Evolutionary conservation across 2,329 filamentous ascomycete genomes (phyloP).

Genomic region (Colletotrichum eremochloae): DNA sequence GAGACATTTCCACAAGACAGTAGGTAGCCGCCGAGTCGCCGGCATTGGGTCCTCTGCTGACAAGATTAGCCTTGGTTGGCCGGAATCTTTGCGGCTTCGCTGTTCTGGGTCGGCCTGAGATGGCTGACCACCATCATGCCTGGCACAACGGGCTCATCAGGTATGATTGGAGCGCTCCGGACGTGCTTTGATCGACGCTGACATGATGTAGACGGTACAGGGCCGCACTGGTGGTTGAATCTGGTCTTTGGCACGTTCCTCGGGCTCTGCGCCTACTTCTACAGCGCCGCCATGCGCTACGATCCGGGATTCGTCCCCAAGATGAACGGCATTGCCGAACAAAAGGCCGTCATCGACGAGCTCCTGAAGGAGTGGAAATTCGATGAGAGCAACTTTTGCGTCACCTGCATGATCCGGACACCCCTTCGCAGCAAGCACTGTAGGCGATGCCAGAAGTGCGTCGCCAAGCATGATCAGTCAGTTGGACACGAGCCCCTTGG

Average conservation of each 20-base stretch:
- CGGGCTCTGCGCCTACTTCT: conserved; percentile 84
- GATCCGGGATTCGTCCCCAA: conserved; percentile 97
- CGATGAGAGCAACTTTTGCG: conserved; percentile 94
- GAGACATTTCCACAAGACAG: conserved; percentile 90
- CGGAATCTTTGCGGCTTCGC: conserved; percentile 89
- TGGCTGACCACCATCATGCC: conserved; percentile 82
- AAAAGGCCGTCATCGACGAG: conserved; percentile 90
- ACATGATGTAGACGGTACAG: conserved; percentile 70
- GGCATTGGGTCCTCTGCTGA: conserved; percentile 42
- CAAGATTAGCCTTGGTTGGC: conserved; percentile 84
- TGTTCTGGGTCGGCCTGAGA: conserved; percentile 83
- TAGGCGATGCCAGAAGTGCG: conserved; percentile 88
- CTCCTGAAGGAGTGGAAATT: conserved; percentile 89
- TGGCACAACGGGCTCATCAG: conserved; percentile 57
- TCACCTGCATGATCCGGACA: conserved; percentile 93
- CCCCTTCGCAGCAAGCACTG: conserved; percentile 97
- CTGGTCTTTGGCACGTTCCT: conserved; percentile 77
- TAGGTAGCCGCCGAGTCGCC: conserved; percentile 58
- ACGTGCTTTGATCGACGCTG: conserved; percentile 44
- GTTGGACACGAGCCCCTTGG: conserved; percentile 52
- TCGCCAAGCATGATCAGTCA: conserved; percentile 97
- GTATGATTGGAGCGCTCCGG: conserved; percentile 54
- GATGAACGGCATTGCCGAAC: conserved; percentile 87
- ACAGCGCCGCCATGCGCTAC: conserved; percentile 84
- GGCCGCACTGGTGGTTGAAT: conserved; percentile 79